Base-by-base conservation (phyloP, 1,284 basidiomycete genomes). In the Inonotus hispidus region DNA sequence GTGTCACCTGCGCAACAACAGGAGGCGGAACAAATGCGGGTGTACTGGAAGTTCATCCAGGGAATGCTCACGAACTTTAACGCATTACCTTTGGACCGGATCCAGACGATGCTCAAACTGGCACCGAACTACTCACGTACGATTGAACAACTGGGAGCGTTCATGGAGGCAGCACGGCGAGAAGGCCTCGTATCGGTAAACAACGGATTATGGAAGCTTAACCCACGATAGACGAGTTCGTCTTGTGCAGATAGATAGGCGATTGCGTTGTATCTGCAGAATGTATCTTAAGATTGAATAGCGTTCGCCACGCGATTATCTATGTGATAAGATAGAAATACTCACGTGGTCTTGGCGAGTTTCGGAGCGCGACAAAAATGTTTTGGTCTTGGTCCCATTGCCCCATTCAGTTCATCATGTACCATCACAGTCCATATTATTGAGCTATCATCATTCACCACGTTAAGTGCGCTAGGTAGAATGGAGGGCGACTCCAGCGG, bases 41-140 rank as follows among this genome's bases (percentile, higher is more conserved):
- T 92, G 1, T 91, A 86, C 70, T 95, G 92, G 91, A 91, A 88
- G 81, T 91, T 87, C 71, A 86, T 92, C 63, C 85, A 90, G 72
- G 90, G 90, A 37, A 91, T 93, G 85, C 83, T 95, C 60, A 90
- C 83, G 58, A 94, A 93, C 69, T 76, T 95, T 47, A 89, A 89
- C 6, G 72, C 83, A 0, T 77, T 93, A 25, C 80, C 86, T 2
- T 68, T 90, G 41, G 85, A 90, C 61, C 81, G 88, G 13, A 92
- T 95, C 67, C 92, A 95, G 68, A 79, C 81, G 1, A 92, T 93
- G 85, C 78, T 95, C 59, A 87, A 82, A 69, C 83, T 92, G 69
- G 89, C 88, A 11, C 88, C 87, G 11, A 84, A 83, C 1, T 95
- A 94, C 71, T 84, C 92, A 66, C 82, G 85, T 64, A 86, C 84